A percentile compares a stretch with the other conserved stretches of the same genome.
phyloP scores from a whole-genome alignment of 306 rosid species.

The Sechiopsis laciniata region DNA sequence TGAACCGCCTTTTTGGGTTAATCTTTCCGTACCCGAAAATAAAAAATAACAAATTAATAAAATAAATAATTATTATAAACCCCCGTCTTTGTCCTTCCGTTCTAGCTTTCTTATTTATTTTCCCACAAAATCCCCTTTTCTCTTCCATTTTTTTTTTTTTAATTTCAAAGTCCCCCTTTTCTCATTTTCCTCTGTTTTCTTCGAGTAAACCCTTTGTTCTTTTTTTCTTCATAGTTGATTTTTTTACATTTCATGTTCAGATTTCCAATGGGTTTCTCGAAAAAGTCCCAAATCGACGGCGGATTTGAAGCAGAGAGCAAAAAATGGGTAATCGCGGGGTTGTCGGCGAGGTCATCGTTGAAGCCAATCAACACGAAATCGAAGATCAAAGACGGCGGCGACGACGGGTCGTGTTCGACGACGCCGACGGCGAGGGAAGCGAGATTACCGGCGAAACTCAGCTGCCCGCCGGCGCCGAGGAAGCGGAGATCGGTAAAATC shows the following conservation, averaged over 20 bases:
- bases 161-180: conserved; percentile 29
- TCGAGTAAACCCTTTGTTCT: conserved; percentile 15
- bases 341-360: conserved; percentile 47
- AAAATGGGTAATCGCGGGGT: conserved; percentile 74
- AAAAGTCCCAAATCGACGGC: conserved; percentile 57
- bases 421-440: conserved; percentile 80
- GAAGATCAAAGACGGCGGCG: conserved; percentile 33
- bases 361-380: conserved; percentile 63
- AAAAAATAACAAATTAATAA: no score
- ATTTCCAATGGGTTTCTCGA: conserved; percentile 65
- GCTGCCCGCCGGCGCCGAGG: conserved; percentile 87
- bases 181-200: conserved; percentile 23
- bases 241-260: background rate
- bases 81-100: conserved; percentile 11
- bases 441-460: conserved; percentile 56
- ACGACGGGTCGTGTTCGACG: conserved; percentile 43
- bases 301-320: conserved; percentile 57
- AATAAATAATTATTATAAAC: background rate
- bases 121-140: conserved; percentile 16
- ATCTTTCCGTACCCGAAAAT: background rate
- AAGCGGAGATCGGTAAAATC: conserved; percentile 54
- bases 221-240: background rate
- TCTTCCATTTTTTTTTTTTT: conserved; percentile 12
- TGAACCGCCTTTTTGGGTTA: conserved; percentile 21
- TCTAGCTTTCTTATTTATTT: conserved; percentile 21